Evolutionary conservation across 192 early-diverging fungal genomes (phyloP), one percentile per base, ranked within the genome.

Genomic region (Helicostylum pulchrum): DNA sequence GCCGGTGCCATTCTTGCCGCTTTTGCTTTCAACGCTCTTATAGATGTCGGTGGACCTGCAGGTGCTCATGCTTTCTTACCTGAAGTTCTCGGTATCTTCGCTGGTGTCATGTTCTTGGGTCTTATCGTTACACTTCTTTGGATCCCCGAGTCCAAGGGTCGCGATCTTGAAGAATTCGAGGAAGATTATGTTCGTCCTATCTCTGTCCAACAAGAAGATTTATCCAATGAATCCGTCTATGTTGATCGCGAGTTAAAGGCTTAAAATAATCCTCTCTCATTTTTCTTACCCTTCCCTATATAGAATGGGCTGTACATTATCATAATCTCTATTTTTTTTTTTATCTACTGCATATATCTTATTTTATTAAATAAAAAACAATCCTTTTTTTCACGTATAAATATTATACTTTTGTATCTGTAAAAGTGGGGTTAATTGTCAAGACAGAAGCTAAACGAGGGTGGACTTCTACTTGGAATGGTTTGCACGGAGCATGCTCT

Each of bases 61-160:
- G 78, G 76, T 53, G 64, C 78, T 39, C 74, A 81, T 55, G 78
- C 75, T 43, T 80, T 81, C 74, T 73, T 80, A 65, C 79, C 77
- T 34, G 65, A 78, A 53, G 57, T 71, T n/a, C 67, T 84, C 43
- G 80, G 77, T 43, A 80, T 87, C 55, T 86, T 88, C 65, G 61
- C 85, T 34, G 78, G 43, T 49, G 55, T 78, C 68, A 84, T 85
- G 78, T 64, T 62, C 63, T 69, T 81, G 11, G 89, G 89, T 63
- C 65, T 80, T 58, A n/a, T 86, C 30, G 75, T 80, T 39, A 87
- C 88, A 19, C 59, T 80, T 69, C 75, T 84, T 50, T 72, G 61
- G 49, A 72, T 93, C 20, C 91, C 91, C 23, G 91, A 91, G 69
- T 83, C 87, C 43, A 87, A 83, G 71, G 88, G 88, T 56, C 81